phyloP scores from a whole-genome alignment of 2,329 filamentous ascomycete species.

The Plectosphaerella cucumerina region DNA sequence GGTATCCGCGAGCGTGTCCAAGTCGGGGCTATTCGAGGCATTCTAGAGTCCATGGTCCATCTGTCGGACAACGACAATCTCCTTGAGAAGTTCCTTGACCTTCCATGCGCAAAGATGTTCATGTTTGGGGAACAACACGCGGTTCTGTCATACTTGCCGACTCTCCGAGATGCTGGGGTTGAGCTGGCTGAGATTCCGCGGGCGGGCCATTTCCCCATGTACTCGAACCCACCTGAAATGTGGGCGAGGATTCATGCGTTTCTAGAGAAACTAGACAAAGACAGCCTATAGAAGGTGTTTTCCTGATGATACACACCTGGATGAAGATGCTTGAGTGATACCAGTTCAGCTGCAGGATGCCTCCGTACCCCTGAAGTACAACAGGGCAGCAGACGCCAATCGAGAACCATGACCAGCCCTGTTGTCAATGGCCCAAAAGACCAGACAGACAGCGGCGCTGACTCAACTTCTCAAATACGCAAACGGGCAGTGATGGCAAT shows the following conservation, averaged over 20 bases:
- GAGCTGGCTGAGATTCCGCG: constrained; percentile 17
- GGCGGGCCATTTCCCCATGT: constrained; percentile 20
- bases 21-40: constrained; percentile 12
- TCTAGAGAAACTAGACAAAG: background rate
- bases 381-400: no score
- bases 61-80: constrained; percentile 14
- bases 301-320: no score
- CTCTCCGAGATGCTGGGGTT: constrained; percentile 8
- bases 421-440: no score
- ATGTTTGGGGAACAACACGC: constrained; percentile 15
- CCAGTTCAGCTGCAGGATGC: no score
- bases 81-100: constrained; percentile 10
- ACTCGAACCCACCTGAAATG: constrained; percentile 15
- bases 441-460: no score
- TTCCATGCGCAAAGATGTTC: constrained; percentile 13
- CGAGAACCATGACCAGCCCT: no score
- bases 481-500: no score
- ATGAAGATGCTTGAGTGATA: no score
- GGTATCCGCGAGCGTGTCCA: constrained; percentile 11
- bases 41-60: constrained; percentile 20
- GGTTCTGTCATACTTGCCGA: constrained; percentile 10
- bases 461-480: no score
- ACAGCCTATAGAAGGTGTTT: no score
- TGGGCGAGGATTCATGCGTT: constrained; percentile 1
- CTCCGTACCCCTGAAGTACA: no score